A percentile compares a stretch with the other conserved stretches of the same genome.
Evolutionary conservation across 352 stramenopile genomes (phyloP).

Genomic region (Phytophthora sp.): DNA sequence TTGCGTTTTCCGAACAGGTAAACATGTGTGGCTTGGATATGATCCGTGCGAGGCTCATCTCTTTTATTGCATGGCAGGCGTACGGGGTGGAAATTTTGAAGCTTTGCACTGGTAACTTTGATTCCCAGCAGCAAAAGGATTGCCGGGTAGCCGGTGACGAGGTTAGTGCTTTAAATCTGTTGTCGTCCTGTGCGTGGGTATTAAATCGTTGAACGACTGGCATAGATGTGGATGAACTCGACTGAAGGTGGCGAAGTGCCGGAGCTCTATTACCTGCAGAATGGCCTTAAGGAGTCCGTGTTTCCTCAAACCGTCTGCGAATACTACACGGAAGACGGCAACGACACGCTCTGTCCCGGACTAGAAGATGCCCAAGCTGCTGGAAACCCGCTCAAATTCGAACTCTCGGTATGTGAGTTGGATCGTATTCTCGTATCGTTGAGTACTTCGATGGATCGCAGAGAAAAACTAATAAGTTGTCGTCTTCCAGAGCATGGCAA

Average conservation of each 20-base stretch:
- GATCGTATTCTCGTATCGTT: neutral
- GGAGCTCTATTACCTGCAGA: conserved; percentile 79
- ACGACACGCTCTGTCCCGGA: conserved; percentile 73
- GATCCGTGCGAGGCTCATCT: too few relatives aligned
- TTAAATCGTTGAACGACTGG: too few relatives aligned
- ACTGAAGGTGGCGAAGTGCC: conserved; percentile 79
- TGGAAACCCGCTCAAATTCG: conserved; percentile 74
- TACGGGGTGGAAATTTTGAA: conserved; percentile 78
- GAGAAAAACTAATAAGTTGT: neutral
- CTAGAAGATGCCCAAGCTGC: conserved; percentile 51
- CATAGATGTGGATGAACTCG: conserved; percentile 84
- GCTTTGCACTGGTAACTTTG: conserved; percentile 63
- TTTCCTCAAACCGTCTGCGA: conserved; percentile 76
- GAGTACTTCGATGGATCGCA: too few relatives aligned
- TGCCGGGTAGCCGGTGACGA: conserved; percentile 73
- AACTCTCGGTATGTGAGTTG: conserved; percentile 49
- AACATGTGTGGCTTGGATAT: neutral
- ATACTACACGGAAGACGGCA: conserved; percentile 64
- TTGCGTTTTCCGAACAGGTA: conserved; percentile 79
- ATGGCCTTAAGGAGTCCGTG: conserved; percentile 74
- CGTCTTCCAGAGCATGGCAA: conserved; percentile 61
- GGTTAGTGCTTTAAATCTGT: conserved; percentile 19
- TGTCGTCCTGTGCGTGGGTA: too few relatives aligned
- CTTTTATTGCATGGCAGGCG: too few relatives aligned
- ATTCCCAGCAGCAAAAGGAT: conserved; percentile 72